Evolutionary conservation across 306 rosid species (phyloP).

Genomic region (Hippophae tibetana): DNA sequence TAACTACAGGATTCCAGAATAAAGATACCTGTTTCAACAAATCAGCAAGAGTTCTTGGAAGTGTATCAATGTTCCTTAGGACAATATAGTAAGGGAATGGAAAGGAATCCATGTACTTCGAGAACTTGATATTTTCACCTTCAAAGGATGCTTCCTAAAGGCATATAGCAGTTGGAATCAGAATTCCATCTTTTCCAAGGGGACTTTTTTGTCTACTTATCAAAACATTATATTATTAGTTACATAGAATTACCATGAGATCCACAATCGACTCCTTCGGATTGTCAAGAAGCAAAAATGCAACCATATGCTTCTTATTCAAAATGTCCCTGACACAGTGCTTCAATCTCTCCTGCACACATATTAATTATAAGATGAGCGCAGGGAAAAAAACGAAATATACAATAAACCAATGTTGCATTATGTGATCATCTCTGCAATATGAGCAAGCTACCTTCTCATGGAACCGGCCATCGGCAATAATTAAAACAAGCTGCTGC

Average conservation of each 20-base stretch:
- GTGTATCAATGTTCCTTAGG: conserved; percentile 61
- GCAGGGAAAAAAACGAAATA: not conserved
- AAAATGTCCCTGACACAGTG: conserved; percentile 47
- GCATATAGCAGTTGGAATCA: not conserved
- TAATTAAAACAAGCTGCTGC: conserved; percentile 81
- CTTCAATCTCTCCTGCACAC: conserved; percentile 49
- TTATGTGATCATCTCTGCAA: not conserved
- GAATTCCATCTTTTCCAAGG: not conserved
- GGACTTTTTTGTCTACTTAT: not conserved
- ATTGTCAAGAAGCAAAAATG: conserved; percentile 68
- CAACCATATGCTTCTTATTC: conserved; percentile 68
- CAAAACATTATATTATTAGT: not conserved
- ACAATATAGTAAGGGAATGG: conserved; percentile 81
- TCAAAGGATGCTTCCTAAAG: conserved; percentile 53
- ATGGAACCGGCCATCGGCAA: conserved; percentile 73
- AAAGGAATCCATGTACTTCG: conserved; percentile 67
- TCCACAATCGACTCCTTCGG: conserved; percentile 59
- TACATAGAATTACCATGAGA: conserved; percentile 29
- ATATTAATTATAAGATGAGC: not conserved
- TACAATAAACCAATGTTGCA: not conserved
- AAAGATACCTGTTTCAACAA: conserved; percentile 63
- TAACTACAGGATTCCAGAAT: not conserved
- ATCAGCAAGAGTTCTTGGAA: conserved; percentile 80
- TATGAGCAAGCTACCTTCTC: conserved; percentile 44
- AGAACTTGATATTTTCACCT: conserved; percentile 30